A percentile compares a stretch with the other conserved stretches of the same genome.
phyloP scores from a whole-genome alignment of 768 basidiomycete genomes.

The Pulveroboletus sp. region DNA sequence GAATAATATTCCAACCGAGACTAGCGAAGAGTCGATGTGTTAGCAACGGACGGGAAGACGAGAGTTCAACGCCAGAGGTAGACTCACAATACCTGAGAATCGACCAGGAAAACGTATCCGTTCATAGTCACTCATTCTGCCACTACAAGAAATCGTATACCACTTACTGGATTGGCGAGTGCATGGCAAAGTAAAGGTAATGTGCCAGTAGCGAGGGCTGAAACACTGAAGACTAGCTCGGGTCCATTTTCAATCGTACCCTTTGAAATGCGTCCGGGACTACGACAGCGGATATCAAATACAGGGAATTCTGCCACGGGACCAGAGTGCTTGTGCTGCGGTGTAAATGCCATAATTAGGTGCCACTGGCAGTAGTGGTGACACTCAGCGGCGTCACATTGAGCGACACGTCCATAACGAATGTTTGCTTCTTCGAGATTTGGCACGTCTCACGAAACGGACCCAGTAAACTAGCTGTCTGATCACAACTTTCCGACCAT shows the following conservation, averaged over 20 bases:
- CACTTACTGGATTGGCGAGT: slow-evolving; percentile 17
- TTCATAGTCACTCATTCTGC: not conserved
- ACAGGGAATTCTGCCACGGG: not conserved
- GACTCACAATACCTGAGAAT: slow-evolving; percentile 18
- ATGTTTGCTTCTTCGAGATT: too few species aligned
- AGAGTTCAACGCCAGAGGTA: too few species aligned
- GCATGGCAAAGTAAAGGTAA: slow-evolving; percentile 2
- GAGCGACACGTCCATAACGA: too few species aligned
- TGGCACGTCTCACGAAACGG: too few species aligned
- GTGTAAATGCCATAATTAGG: too few species aligned
- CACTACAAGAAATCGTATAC: not conserved
- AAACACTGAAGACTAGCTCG: too few species aligned
- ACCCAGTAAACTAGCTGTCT: too few species aligned
- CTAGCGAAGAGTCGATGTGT: slow-evolving; percentile 8
- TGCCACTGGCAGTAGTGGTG: too few species aligned
- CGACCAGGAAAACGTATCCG: not conserved
- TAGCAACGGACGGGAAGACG: not conserved
- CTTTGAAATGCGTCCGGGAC: not conserved
- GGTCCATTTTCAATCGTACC: too few species aligned
- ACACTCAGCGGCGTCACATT: too few species aligned
- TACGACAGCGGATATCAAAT: slow-evolving; percentile 1
- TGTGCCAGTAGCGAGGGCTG: too few species aligned
- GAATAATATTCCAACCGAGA: slow-evolving; percentile 19
- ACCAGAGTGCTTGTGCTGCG: not conserved
- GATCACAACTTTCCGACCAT: too few species aligned